Percentiles rank a stretch among this genome's conserved stretches.
phyloP scores from a whole-genome alignment of 805 yeast species.

The Suhomyces sp. region DNA sequence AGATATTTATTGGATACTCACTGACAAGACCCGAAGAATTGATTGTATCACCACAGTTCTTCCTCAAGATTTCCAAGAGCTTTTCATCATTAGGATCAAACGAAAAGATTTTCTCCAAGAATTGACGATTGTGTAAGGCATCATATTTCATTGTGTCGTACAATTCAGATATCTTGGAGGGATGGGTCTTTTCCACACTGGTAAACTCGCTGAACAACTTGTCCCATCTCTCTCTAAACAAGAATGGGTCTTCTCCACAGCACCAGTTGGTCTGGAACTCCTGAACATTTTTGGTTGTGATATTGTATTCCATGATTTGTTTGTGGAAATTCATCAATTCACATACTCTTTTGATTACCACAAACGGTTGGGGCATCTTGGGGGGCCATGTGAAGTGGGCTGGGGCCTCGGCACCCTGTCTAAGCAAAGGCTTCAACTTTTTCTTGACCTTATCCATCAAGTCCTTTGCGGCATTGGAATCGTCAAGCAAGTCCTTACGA shows the following conservation, averaged over 20 bases:
- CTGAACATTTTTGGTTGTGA: conserved; percentile 60
- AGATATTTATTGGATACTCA: conserved; percentile 68
- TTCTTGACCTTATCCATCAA: conserved; percentile 97
- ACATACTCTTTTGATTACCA: conserved; percentile 89
- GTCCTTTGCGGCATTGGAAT: conserved; percentile 96
- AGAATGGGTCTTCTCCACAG: conserved; percentile 88
- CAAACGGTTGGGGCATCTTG: conserved; percentile 95
- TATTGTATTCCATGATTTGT: conserved; percentile 78
- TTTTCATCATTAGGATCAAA: conserved; percentile 49
- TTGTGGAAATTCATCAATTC: conserved; percentile 93
- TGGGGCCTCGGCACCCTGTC: conserved; percentile 97
- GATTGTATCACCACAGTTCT: conserved; percentile 41
- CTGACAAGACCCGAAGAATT: conserved; percentile 58
- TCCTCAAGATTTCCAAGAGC: conserved; percentile 34
- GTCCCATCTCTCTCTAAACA: conserved; percentile 96
- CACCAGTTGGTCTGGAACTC: conserved; percentile 85
- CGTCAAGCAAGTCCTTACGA: conserved; percentile 89
- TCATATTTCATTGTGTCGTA: conserved; percentile 99
- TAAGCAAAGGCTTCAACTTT: conserved; percentile 85
- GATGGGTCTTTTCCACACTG: conserved; percentile 93
- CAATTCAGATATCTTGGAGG: conserved; percentile 91
- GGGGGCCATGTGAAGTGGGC: conserved; percentile 99
- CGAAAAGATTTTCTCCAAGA: conserved; percentile 77
- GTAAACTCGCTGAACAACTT: conserved; percentile 89
- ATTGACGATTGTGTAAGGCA: conserved; percentile 91